Percentiles rank a stretch among this genome's conserved stretches.
These are phyloP conservation scores for Hirsutella minnesotensis DNA, from an alignment of 2,329 filamentous ascomycete species.

Conservation along the genomic window DNA sequence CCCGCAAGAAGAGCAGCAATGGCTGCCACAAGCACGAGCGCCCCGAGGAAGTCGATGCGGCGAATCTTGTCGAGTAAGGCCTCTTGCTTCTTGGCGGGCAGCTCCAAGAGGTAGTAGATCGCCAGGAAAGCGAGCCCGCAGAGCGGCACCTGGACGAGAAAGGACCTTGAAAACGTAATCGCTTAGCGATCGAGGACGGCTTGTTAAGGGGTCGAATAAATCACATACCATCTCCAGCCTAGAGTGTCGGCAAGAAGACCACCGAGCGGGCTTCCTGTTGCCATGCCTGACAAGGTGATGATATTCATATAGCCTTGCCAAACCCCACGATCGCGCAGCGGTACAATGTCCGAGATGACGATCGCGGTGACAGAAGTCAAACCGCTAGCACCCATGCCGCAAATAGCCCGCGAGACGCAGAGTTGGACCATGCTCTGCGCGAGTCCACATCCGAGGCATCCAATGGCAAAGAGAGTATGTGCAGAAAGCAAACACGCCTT, in stretches of 20 bases:
- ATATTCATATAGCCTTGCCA: conserved; percentile 68
- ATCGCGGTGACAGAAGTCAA: conserved; percentile 61
- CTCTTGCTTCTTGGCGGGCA: conserved; percentile 47
- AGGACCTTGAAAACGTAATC: conserved; percentile 39
- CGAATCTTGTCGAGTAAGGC: conserved; percentile 55
- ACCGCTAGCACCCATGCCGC: conserved; percentile 54
- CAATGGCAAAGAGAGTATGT: conserved; percentile 52
- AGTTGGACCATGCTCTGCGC: conserved; percentile 53
- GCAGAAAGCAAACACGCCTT: conserved; percentile 53
- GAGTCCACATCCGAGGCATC: conserved; percentile 53
- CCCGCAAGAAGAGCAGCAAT: conserved; percentile 56
- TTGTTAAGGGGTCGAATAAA: background rate
- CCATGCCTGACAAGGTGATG: conserved; percentile 56
- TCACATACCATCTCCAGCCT: conserved; percentile 58
- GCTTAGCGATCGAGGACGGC: background rate
- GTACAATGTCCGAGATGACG: conserved; percentile 54
- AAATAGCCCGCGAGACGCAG: conserved; percentile 45
- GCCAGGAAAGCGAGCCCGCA: conserved; percentile 52
- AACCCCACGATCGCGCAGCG: conserved; percentile 55
- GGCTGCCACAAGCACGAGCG: conserved; percentile 50
- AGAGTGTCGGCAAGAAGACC: conserved; percentile 59
- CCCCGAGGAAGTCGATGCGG: conserved; percentile 64
- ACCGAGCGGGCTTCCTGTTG: conserved; percentile 57
- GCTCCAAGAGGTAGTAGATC: conserved; percentile 47
- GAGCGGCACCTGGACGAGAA: conserved; percentile 58